Evolutionary conservation across 352 stramenopile species (phyloP).

Genomic region (Pythium oligandrum): DNA sequence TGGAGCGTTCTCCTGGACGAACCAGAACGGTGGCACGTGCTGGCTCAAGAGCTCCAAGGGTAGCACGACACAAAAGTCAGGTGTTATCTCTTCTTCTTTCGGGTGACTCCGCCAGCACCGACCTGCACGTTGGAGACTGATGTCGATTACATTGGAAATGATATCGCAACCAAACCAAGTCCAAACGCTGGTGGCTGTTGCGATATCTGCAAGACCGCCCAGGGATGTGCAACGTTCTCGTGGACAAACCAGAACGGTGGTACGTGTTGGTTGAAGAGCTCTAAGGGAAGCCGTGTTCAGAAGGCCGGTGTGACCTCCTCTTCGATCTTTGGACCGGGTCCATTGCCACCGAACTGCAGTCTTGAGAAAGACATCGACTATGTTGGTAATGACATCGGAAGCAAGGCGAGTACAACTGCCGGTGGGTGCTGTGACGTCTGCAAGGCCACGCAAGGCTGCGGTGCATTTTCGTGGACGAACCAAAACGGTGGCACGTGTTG

Average conservation of each 20-base stretch:
- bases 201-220: conserved; percentile 5
- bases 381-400: conserved; percentile 30
- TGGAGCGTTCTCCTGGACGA: conserved; percentile 9
- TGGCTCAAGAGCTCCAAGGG: conserved; percentile 16
- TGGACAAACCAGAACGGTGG: conserved; percentile 18
- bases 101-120: conserved; percentile 7
- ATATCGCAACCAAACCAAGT: conserved; percentile 12
- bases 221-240: conserved; percentile 18
- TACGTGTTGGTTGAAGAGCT: conserved; percentile 28
- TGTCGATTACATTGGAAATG: conserved; percentile 22
- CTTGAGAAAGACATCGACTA: conserved; percentile 40
- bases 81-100: conserved; percentile 5
- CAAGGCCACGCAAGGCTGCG: conserved; percentile 18
- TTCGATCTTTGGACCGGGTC: neutral
- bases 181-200: conserved; percentile 17
- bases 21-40: conserved; percentile 9
- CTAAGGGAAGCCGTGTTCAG: conserved; percentile 6
- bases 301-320: conserved; percentile 10
- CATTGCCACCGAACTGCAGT: conserved; percentile 8
- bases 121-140: conserved; percentile 8
- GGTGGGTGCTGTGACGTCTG: conserved; percentile 36
- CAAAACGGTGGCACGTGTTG: conserved; percentile 41
- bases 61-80: neutral
- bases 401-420: conserved; percentile 14
- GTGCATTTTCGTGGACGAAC: conserved; percentile 40